Conservation (phyloP, 306 rosid species). For the Acacia acuminata region DNA sequence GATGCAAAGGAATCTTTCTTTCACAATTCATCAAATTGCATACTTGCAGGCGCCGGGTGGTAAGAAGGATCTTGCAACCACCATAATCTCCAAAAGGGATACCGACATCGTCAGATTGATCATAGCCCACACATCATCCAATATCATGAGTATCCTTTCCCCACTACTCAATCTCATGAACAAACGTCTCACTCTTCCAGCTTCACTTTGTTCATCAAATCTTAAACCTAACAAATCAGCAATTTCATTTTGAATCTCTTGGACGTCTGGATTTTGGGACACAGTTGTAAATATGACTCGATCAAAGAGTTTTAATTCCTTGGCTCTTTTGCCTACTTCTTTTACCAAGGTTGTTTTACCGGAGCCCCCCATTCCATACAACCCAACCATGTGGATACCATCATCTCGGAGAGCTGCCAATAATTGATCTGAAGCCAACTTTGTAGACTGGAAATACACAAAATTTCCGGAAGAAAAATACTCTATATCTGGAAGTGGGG, state of each 20-base stretch:
- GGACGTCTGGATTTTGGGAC: not conserved
- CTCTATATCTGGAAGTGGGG: not conserved
- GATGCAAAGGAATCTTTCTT: not conserved
- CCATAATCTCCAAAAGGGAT: too few relatives aligned
- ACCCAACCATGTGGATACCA: not conserved
- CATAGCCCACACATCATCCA: not conserved
- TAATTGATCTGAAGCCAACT: not conserved
- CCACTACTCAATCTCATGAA: not conserved
- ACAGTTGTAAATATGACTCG: not conserved
- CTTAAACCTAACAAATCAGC: not conserved
- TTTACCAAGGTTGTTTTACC: not conserved
- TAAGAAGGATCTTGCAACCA: slow-evolving; percentile 6
- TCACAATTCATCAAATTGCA: not conserved
- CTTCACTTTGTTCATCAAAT: not conserved
- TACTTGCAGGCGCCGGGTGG: not conserved
- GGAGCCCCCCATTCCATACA: slow-evolving; percentile 1
- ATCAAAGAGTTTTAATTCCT: not conserved
- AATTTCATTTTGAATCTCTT: not conserved
- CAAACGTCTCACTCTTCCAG: not conserved
- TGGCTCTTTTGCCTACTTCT: not conserved
- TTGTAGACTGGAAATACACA: not conserved
- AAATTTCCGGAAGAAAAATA: not conserved
- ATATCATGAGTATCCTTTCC: not conserved
- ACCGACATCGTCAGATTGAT: not conserved
- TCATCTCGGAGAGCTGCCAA: not conserved